Conservation (phyloP, 345 rosid species). For the Populus nigra region DNA sequence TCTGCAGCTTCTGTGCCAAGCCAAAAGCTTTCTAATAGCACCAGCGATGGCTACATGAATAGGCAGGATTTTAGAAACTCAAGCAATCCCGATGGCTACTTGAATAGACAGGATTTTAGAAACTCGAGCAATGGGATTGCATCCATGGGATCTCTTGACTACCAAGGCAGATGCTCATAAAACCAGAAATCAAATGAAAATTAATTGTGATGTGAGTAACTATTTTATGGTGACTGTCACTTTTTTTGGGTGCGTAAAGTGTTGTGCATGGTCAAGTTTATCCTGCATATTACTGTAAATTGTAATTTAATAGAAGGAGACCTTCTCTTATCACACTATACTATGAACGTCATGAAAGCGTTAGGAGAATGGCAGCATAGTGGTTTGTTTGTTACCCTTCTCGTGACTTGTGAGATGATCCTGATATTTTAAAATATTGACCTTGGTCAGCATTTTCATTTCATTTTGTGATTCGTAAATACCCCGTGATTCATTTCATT, state of each 20-base stretch:
- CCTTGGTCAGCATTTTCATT: not conserved
- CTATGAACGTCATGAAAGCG: not conserved
- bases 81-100: conserved; percentile 10
- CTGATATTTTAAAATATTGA: not conserved
- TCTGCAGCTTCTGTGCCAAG: conserved; percentile 23
- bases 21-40: conserved; percentile 24
- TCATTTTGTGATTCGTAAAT: not conserved
- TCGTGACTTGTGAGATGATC: not conserved
- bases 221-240: not conserved
- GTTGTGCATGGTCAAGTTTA: not conserved
- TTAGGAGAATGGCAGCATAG: not conserved
- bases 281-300: not conserved
- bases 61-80: conserved; percentile 18
- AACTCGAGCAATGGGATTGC: not conserved
- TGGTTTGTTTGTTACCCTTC: not conserved
- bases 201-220: not conserved
- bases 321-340: not conserved
- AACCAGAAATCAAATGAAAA: not conserved
- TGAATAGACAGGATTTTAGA: conserved; percentile 17
- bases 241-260: not conserved
- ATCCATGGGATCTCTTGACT: not conserved
- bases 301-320: not conserved
- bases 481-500: too few species aligned
- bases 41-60: conserved; percentile 16
- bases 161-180: not conserved